A percentile compares a stretch with the other conserved stretches of the same genome.
Conservation (phyloP, 441 rosid genomes). For the Euphorbia celastroides region DNA sequence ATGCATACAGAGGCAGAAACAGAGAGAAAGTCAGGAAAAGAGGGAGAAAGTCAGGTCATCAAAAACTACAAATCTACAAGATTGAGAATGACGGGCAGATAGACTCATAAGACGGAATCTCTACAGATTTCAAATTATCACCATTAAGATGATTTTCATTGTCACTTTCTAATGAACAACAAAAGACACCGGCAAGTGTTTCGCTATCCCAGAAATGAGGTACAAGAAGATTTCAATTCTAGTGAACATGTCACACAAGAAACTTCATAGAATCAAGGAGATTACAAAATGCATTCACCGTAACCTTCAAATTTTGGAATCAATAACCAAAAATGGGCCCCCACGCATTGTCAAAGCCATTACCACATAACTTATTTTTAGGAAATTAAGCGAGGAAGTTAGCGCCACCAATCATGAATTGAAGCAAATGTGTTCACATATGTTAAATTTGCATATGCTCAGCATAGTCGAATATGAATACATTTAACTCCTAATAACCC, state of each 20-base stretch:
- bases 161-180: neutral
- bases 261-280: neutral
- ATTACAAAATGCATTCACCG: neutral
- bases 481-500: neutral
- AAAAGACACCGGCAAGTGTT: neutral
- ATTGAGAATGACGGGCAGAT: too few relatives aligned
- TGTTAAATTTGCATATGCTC: neutral
- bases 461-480: neutral
- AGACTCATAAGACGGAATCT: neutral
- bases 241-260: neutral
- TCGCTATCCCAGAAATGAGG: neutral
- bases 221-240: neutral
- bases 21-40: neutral
- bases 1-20: neutral
- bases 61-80: constrained; percentile 1
- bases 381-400: neutral
- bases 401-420: neutral
- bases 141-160: neutral
- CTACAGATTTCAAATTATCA: neutral
- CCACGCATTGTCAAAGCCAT: neutral
- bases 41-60: neutral
- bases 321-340: neutral
- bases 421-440: neutral
- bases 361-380: neutral
- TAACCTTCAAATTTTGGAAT: neutral